A percentile compares a stretch with the other conserved stretches of the same genome.
Evolutionary conservation across 371 early-diverging fungal species (phyloP).

Genomic region (Catenaria anguillulae): DNA sequence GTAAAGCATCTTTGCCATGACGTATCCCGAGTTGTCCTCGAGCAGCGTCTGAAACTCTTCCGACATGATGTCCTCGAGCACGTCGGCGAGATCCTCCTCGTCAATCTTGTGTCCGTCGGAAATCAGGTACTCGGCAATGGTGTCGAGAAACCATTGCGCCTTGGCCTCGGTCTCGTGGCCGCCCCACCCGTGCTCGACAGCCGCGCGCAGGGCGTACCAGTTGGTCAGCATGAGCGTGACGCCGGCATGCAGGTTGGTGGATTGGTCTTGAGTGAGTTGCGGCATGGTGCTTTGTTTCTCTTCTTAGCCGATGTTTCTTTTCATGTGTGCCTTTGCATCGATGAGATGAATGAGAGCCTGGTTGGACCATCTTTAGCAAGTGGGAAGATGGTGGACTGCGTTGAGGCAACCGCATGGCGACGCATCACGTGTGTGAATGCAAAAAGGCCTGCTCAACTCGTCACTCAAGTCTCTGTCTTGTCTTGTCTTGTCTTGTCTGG

Average conservation of each 20-base stretch:
- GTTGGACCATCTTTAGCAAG: no score
- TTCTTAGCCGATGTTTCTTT: no score
- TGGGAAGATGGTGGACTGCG: no score
- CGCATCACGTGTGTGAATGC: no score
- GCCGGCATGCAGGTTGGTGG: conserved; percentile 33
- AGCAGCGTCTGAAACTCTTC: conserved; percentile 48
- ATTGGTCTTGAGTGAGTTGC: no score
- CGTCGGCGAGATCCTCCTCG: conserved; percentile 23
- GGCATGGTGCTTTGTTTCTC: no score
- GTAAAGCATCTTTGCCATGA: conserved; percentile 33
- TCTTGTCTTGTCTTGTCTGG: no score
- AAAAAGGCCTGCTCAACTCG: no score
- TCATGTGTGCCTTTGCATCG: no score
- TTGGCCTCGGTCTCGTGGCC: conserved; percentile 56
- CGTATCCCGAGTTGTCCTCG: conserved; percentile 45
- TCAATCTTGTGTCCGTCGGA: conserved; percentile 44
- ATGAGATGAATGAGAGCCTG: no score
- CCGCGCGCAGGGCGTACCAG: conserved; percentile 63
- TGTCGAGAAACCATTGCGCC: conserved; percentile 54
- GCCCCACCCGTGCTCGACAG: conserved; percentile 67
- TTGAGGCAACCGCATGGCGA: no score
- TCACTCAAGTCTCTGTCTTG: no score
- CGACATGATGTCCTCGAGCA: conserved; percentile 45
- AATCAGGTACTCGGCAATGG: conserved; percentile 36
- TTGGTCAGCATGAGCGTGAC: conserved; percentile 34